Evolutionary conservation across 345 rosid species (phyloP), one percentile per base, ranked within the genome.

Genomic region (Durio zibethinus): DNA sequence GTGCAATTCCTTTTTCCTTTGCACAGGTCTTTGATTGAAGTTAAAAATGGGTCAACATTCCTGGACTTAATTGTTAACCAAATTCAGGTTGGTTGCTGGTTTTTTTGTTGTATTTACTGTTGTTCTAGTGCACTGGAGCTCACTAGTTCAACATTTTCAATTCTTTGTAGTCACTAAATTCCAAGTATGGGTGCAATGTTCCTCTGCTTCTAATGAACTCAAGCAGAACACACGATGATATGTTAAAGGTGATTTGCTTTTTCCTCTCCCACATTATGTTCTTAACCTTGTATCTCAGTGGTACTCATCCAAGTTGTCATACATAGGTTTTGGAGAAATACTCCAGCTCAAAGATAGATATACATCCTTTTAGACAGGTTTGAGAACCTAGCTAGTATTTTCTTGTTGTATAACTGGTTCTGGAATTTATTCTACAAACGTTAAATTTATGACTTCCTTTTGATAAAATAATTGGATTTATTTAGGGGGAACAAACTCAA

Each of bases 201-300:
- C 93, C 90, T 10, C 76, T 90, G 80, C 25, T 88, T 79, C 79
- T 90, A 31, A 42, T 88, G 79, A 84, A 86, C 81, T 77, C 87
- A 15, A 63, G 47, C 56, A 68, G 56, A 18, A 85, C 89, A 7
- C 81, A 83, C 40, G 69, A 80, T 70, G 84, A 77, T 77, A 75
- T 81, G 33, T 38, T 77, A 63, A 85, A 86, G 90, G 93, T 90
- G 65, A 83, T 77, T 73, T 74, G 40, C 64, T 40, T 20, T 78
- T 47, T 5, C 7, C 57, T 3, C 81, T 76, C 42, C 67, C 7
- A 18, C 74, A 33, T 79, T 62, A 42, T 62, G 31, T 73, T 57
- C 40, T 77, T 63, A 67, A 59, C 52, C 69, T 53, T 20, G 12
- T 3, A 45, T 52, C 67, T 56, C 56, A 18, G 61, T 11, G 43